phyloP scores from a whole-genome alignment of 176 grass and related monocot species.

The Bonia amplexicaulis region DNA sequence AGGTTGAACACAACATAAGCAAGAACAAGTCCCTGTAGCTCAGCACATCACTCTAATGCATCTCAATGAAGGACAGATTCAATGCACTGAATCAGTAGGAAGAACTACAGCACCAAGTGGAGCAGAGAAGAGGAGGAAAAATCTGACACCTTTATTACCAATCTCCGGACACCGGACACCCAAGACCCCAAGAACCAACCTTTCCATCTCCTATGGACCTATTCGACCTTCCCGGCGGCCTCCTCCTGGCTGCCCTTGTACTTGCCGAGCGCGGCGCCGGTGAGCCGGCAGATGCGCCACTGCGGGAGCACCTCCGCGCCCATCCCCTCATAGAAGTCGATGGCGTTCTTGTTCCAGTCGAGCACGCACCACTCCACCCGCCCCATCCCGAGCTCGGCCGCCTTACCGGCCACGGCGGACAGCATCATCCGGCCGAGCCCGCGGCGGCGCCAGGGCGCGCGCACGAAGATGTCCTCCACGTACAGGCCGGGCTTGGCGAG shows the following conservation, averaged over 20 bases:
- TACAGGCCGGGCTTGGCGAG: constrained; percentile 63
- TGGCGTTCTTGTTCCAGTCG: constrained; percentile 88
- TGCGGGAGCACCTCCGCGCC: constrained; percentile 80
- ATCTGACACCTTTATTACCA: constrained; percentile 28
- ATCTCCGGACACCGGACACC: not conserved
- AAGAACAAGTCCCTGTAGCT: not conserved
- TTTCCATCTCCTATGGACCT: not conserved
- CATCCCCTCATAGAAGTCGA: constrained; percentile 86
- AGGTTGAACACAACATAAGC: not conserved
- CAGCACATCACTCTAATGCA: not conserved
- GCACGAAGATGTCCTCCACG: constrained; percentile 71
- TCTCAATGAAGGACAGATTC: not conserved
- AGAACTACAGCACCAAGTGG: not conserved
- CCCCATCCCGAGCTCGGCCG: constrained; percentile 70
- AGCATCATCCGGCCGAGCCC: constrained; percentile 81
- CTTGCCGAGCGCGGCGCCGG: constrained; percentile 40
- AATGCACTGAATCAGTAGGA: constrained; percentile 5
- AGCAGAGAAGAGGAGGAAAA: constrained; percentile 3
- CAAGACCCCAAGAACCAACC: not conserved
- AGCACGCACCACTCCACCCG: constrained; percentile 88
- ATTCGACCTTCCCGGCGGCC: constrained; percentile 1
- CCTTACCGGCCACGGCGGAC: constrained; percentile 60
- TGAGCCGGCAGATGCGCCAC: constrained; percentile 88
- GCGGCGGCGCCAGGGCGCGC: constrained; percentile 70
- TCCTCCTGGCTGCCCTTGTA: constrained; percentile 43